Base-by-base conservation (phyloP, 495 filamentous ascomycete genomes). In the Thozetella sp. region DNA sequence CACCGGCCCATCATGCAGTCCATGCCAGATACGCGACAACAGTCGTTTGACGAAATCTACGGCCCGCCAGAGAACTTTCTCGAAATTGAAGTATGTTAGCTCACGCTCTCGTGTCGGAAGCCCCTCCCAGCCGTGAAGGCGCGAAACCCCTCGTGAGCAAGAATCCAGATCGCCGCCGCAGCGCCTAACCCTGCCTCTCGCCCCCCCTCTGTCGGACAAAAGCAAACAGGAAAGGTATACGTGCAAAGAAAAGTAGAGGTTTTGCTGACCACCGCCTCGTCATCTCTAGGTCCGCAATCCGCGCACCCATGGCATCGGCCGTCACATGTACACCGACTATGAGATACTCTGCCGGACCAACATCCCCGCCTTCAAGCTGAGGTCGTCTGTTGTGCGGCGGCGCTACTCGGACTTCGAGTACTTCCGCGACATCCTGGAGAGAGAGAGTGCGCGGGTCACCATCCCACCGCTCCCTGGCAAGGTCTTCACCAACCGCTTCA, bases 1-100 rank as follows among this genome's bases (percentile, higher is more conserved):
- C 77, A 78, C 58, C 72, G 79, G 58, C 76, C 80, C 71, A 88
- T 82, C 60, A 88, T 93, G 89, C 88, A 91, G 78, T 87, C 90
- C 58, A 88, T 93, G 78, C 90, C 90, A 15, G 90, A 92, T 74
- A 88, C 88, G 66, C 91, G 94, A 62, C 86, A 89, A 72, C 95
- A 99, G 81, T 93, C 88, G 66, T 99, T 97, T 69, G 95, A 99
- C 78, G 95, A 99, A 84, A 97, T 98, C 72, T 99, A 99, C 74
- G 95, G 93, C 3, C 93, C 93, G 15, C 95, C 96, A 17, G 95
- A 99, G 84, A 99, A 99, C 77, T 97, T 97, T 72, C 84, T 99
- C 37, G 95, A 99, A 79, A 96, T 99, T 50, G 96, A 99, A 78
- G 95, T 97, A 65, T 61, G 81, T 72, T 2, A 17, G 12, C 46